These are phyloP conservation scores for Umbelopsis sp. DNA, from an alignment of 192 early-diverging fungal species.

Conservation along the genomic window DNA sequence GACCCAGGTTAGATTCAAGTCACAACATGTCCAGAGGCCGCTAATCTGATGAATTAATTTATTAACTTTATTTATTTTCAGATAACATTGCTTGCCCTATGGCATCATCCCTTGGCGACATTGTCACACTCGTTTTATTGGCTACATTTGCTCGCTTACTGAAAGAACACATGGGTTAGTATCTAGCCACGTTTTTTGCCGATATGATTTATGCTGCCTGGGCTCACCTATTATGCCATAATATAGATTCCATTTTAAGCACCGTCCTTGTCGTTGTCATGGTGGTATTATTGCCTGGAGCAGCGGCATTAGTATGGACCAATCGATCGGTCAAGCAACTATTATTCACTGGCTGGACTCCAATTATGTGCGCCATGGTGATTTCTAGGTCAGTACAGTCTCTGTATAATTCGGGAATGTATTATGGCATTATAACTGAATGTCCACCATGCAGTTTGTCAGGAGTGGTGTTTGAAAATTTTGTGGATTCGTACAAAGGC, in stretches of 20 bases:
- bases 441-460: slow-evolving; percentile 42
- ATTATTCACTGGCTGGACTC: slow-evolving; percentile 68
- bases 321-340: slow-evolving; percentile 66
- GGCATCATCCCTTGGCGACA: slow-evolving; percentile 70
- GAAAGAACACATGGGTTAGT: slow-evolving; percentile 49
- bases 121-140: slow-evolving; percentile 65
- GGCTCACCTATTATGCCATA: not conserved
- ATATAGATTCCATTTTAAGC: slow-evolving; percentile 41
- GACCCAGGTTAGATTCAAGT: slow-evolving; percentile 63
- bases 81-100: slow-evolving; percentile 77
- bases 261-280: slow-evolving; percentile 46
- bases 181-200: not conserved
- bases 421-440: no score
- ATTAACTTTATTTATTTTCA: slow-evolving; percentile 10
- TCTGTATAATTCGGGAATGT: not conserved
- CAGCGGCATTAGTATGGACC: slow-evolving; percentile 46
- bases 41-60: not conserved
- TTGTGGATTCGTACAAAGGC: slow-evolving; percentile 60
- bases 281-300: slow-evolving; percentile 40
- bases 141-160: slow-evolving; percentile 50
- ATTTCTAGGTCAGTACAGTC: slow-evolving; percentile 53
- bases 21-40: not conserved
- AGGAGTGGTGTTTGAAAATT: slow-evolving; percentile 65
- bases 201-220: not conserved
- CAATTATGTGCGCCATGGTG: slow-evolving; percentile 70